Evolutionary conservation across 2,329 filamentous ascomycete species (phyloP), one percentile per base, ranked within the genome.

Genomic region (Geoglossum cookeanum): DNA sequence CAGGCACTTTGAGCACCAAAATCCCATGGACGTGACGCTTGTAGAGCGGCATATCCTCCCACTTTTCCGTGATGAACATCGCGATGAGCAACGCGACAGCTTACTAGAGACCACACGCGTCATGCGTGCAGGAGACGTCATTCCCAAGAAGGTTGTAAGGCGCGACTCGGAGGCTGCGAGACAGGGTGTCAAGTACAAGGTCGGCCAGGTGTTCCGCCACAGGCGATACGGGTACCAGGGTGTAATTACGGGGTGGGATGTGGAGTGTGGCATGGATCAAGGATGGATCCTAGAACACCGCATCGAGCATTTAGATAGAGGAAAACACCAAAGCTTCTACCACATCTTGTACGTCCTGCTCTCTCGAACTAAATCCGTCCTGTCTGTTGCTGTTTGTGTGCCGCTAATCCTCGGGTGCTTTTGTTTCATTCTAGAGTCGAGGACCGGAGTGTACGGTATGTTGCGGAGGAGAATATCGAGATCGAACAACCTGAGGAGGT

Each of bases 161-260:
- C 52, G 45, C 37, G 32, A 45, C 32, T 49, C 48, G 5, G 32
- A 30, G 22, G 27, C 56, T n/a, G 32, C 37, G n/a, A 37, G 48
- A 29, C 13, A 17, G 6, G 35, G 69, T 32, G 78, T 88, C 55
- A 76, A 71, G 59, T 91, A 80, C 67, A 79, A 75, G 55, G 78
- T 95, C 54, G 92, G 92, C 0, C 85, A 94, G 63, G 77, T 95
- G 5, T 94, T 97, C 66, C 78, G 77, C 53, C 92, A 98, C 69
- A 80, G 76, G 60, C 78, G 89, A 51, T 95, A 92, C 67, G 73
- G 77, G 22, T 95, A 91, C 67, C 74, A 83, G 54, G 90, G 84
- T 17, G 78, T 94, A 30, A 85, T 98, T 59, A 87, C 85, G 13
- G 90, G 90, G n/a, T 98, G 91, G 90, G 83, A 85, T 55, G 71